A percentile compares a stretch with the other conserved stretches of the same genome.
Evolutionary conservation across 2,329 filamentous ascomycete species (phyloP).

Genomic region (Botrytis deweyae): DNA sequence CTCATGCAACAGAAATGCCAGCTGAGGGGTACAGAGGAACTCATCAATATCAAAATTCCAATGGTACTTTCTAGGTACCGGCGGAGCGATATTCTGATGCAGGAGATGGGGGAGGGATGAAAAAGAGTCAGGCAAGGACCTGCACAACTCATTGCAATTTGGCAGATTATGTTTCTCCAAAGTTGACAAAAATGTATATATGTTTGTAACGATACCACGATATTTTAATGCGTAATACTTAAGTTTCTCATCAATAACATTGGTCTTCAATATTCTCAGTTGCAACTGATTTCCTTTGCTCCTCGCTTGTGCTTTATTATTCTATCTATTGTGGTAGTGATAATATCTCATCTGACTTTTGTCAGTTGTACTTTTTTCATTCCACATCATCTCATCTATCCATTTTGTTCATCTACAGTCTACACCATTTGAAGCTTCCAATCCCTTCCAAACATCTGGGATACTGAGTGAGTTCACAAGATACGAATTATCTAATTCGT

Average conservation of each 20-base stretch:
- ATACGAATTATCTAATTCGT: neutral
- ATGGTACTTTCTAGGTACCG: neutral
- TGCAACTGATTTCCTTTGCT: neutral
- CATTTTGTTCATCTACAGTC: neutral
- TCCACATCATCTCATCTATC: neutral
- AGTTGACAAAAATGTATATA: neutral
- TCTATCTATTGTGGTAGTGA: neutral
- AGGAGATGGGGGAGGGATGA: neutral
- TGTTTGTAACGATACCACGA: slow-evolving; percentile 4
- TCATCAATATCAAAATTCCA: neutral
- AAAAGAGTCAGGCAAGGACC: neutral
- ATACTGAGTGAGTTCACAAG: neutral
- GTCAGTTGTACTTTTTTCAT: neutral
- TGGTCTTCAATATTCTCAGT: no score
- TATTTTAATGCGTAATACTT: slow-evolving; percentile 12
- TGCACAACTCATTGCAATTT: neutral
- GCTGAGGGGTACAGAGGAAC: neutral
- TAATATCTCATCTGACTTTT: neutral
- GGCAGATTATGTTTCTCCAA: neutral
- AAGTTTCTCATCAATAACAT: neutral
- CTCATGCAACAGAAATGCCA: neutral
- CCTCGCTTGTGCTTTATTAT: neutral
- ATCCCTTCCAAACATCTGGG: neutral
- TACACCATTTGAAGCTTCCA: neutral
- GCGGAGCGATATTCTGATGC: neutral